phyloP scores from a whole-genome alignment of 495 filamentous ascomycete species.

The Penicillium bovifimosum region DNA sequence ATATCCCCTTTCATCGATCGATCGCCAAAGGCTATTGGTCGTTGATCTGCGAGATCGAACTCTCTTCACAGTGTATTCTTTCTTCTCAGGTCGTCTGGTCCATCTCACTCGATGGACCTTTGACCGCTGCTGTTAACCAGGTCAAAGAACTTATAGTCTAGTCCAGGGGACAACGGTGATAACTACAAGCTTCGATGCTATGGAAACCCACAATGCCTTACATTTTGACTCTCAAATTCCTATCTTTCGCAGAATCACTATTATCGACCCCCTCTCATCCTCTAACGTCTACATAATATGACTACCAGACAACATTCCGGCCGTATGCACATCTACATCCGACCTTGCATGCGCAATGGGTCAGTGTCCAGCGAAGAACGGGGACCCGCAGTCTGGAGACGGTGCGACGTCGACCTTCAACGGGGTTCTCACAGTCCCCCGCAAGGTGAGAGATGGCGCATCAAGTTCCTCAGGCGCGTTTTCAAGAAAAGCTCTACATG shows the following conservation, averaged over 20 bases:
- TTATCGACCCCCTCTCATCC: neutral
- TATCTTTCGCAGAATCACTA: neutral
- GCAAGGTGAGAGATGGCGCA: neutral
- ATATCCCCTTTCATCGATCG: neutral
- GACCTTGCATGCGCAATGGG: neutral
- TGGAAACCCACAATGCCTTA: too few relatives aligned
- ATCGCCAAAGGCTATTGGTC: too few relatives aligned
- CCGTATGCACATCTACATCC: neutral
- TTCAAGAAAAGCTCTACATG: too few relatives aligned
- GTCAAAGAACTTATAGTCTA: too few relatives aligned
- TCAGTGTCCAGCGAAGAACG: neutral
- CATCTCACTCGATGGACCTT: too few relatives aligned
- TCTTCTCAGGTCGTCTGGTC: too few relatives aligned
- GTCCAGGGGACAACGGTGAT: too few relatives aligned
- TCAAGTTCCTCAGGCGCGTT: neutral
- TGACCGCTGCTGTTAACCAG: too few relatives aligned
- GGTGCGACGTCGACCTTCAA: neutral
- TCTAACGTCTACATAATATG: neutral
- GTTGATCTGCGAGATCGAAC: too few relatives aligned
- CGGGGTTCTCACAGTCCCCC: neutral
- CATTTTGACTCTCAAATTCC: neutral
- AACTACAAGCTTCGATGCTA: too few relatives aligned
- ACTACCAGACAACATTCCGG: neutral
- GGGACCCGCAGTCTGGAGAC: neutral
- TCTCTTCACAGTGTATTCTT: too few relatives aligned